Percentiles rank a stretch among this genome's conserved stretches.
These are phyloP conservation scores for Quercus tomentella DNA, from an alignment of 331 rosid genomes.

Conservation along the genomic window DNA sequence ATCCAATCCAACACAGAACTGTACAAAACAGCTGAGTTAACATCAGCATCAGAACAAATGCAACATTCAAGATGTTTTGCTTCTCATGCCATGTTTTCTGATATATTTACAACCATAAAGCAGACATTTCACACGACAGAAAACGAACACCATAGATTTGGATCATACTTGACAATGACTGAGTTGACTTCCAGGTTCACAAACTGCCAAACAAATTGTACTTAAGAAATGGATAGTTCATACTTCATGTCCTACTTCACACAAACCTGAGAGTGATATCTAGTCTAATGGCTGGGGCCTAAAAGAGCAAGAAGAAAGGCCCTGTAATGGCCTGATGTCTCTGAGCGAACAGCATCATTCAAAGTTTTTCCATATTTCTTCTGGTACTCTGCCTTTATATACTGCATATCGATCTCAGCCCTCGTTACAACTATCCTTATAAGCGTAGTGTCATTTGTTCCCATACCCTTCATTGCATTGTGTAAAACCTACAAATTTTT, in stretches of 20 bases:
- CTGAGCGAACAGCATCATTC: conserved; percentile 61
- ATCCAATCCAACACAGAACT: not conserved
- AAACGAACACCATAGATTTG: not conserved
- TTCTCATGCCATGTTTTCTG: not conserved
- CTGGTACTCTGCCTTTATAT: conserved; percentile 57
- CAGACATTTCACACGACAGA: not conserved
- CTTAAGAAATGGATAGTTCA: not conserved
- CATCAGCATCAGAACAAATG: not conserved
- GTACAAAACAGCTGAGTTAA: not conserved
- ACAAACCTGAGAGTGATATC: not conserved
- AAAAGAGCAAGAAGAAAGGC: conserved; percentile 58
- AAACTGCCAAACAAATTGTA: not conserved
- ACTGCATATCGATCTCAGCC: conserved; percentile 63
- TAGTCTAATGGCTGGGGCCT: conserved; percentile 35
- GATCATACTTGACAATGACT: not conserved
- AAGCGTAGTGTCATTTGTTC: conserved; percentile 60
- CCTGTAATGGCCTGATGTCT: conserved; percentile 62
- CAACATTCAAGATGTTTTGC: not conserved
- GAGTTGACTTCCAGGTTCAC: not conserved
- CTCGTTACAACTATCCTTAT: conserved; percentile 62
- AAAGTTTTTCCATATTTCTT: conserved; percentile 47
- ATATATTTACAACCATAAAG: not conserved
- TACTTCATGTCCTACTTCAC: not conserved
- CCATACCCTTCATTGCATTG: conserved; percentile 76
- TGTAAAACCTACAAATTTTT: conserved; percentile 37